Evolutionary conservation across 116 monocot species (phyloP).

Genomic region (Zostera marina): DNA sequence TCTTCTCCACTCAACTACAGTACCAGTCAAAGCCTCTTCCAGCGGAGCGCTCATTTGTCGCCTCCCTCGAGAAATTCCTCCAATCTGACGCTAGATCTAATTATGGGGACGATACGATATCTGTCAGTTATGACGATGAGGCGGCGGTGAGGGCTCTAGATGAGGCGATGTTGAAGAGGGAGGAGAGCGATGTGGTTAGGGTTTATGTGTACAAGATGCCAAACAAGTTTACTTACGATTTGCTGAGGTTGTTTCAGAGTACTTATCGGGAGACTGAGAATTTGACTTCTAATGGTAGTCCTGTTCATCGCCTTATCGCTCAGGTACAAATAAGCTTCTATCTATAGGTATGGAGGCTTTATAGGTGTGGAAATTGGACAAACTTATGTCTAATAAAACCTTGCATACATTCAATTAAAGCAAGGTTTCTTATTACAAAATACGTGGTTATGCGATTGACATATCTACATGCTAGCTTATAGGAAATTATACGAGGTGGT

Average conservation of each 20-base stretch:
- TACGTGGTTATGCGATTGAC: no score
- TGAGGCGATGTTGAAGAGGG: background rate
- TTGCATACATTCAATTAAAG: no score
- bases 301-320: conserved; percentile 85
- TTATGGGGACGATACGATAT: background rate
- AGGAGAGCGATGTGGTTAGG: conserved; percentile 15
- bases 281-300: conserved; percentile 89
- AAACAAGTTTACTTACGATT: conserved; percentile 76
- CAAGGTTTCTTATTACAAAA: no score
- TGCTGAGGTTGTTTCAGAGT: conserved; percentile 51
- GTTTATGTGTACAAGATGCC: conserved; percentile 98
- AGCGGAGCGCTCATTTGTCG: conserved; percentile 1
- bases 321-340: conserved; percentile 28
- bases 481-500: no score
- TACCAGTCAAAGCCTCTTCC: background rate
- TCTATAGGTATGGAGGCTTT: background rate
- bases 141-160: background rate
- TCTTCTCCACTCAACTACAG: background rate
- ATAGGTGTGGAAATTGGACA: no score
- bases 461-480: no score
- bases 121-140: background rate
- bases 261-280: conserved; percentile 64
- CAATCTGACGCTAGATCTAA: background rate
- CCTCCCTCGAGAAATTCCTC: conserved; percentile 5
- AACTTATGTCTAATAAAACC: no score